Percentiles rank a stretch among this genome's conserved stretches.
phyloP scores from a whole-genome alignment of 768 basidiomycete species.

The Kwoniella europaea region DNA sequence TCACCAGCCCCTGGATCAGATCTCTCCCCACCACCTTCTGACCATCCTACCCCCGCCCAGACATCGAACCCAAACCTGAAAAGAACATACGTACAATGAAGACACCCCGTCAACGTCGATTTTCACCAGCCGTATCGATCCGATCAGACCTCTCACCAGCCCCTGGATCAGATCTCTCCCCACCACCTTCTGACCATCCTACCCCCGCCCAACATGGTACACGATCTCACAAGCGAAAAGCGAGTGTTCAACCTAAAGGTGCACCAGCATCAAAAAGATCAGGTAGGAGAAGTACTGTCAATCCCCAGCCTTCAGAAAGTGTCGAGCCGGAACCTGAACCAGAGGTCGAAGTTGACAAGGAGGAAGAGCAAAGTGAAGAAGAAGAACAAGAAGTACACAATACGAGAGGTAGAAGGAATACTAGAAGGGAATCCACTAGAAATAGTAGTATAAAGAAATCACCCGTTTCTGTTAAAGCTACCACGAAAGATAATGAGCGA shows the following conservation, averaged over 20 bases:
- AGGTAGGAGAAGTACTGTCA: conserved; percentile 19
- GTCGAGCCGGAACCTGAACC: conserved; percentile 7
- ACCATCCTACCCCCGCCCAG: conserved; percentile 3
- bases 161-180: conserved; percentile 29
- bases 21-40: conserved; percentile 26
- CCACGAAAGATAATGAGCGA: conserved; percentile 9
- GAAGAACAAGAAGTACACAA: conserved; percentile 30
- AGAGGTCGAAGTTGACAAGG: conserved; percentile 11
- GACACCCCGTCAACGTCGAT: conserved; percentile 6
- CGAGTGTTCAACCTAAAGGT: conserved; percentile 27
- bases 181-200: conserved; percentile 21
- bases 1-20: conserved; percentile 33
- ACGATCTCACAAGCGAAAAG: conserved; percentile 38
- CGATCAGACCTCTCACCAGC: conserved; percentile 30
- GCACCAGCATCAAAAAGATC: conserved; percentile 31
- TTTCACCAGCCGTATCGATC: conserved; percentile 25
- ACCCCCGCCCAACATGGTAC: conserved; percentile 15
- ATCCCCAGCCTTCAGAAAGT: conserved; percentile 3
- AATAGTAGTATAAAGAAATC: conserved; percentile 5
- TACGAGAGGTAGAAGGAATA: conserved; percentile 23
- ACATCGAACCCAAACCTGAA: conserved; percentile 5
- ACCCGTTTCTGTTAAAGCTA: neutral
- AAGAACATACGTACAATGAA: neutral
- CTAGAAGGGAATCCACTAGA: conserved; percentile 14
- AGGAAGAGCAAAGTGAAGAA: conserved; percentile 25